Conservation (phyloP, 202 grass and related monocot species). For the Hordeum pubiflorum region DNA sequence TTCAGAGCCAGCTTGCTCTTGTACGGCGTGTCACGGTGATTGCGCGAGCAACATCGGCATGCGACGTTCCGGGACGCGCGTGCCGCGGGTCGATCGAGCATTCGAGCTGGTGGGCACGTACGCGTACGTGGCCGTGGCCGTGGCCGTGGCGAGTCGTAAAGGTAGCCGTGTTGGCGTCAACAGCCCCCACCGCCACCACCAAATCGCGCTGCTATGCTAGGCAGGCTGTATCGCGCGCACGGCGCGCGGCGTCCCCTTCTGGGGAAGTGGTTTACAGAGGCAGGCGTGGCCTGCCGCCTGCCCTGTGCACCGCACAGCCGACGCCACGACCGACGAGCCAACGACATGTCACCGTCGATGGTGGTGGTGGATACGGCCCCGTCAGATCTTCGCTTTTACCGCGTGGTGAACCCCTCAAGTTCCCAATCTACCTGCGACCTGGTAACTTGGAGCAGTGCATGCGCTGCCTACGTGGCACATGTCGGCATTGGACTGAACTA, state of each 20-base stretch:
- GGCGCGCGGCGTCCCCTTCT: conserved; percentile 5
- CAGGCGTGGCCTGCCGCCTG: background rate
- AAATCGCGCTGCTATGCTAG: too few species aligned
- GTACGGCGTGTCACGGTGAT: too few species aligned
- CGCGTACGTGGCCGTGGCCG: background rate
- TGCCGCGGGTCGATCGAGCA: too few species aligned
- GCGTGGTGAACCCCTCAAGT: background rate
- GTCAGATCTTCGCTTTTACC: background rate
- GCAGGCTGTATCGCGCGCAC: background rate
- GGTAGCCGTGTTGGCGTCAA: too few species aligned
- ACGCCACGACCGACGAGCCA: background rate
- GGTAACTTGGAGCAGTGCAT: too few species aligned
- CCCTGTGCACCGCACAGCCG: background rate
- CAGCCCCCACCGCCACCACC: too few species aligned
- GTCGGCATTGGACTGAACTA: background rate
- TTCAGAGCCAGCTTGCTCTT: too few species aligned
- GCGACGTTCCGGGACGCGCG: too few species aligned
- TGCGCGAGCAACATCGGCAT: too few species aligned
- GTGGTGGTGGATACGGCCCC: background rate
- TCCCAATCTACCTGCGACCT: background rate
- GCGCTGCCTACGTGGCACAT: background rate
- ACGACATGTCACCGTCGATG: background rate
- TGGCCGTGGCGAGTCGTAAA: too few species aligned
- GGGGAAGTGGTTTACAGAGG: conserved; percentile 41
- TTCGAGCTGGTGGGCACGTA: background rate